phyloP scores from a whole-genome alignment of 2,329 filamentous ascomycete species.

The Fusarium sp. region DNA sequence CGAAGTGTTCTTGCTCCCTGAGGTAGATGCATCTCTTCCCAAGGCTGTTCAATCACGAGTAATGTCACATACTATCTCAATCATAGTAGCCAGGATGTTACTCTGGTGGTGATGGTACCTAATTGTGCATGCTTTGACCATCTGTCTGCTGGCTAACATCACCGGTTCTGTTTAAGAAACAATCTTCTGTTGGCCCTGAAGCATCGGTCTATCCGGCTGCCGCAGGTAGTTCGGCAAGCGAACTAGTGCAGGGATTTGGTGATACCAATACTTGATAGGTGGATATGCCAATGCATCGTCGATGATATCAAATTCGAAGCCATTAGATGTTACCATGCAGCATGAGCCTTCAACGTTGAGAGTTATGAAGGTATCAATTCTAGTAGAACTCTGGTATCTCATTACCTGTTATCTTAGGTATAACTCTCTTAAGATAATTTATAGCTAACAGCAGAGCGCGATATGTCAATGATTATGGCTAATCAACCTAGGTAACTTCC shows the following conservation, averaged over 20 bases:
- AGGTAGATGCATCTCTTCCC: not conserved
- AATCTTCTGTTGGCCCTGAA: conserved; percentile 1
- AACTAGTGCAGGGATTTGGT: not conserved
- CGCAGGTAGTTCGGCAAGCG: conserved; percentile 11
- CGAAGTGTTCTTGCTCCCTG: not conserved
- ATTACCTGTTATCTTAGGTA: not conserved
- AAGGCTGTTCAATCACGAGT: not conserved
- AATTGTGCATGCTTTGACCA: not conserved
- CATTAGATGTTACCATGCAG: not conserved
- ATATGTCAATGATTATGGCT: not conserved
- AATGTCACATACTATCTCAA: not conserved
- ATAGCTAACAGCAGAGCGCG: not conserved
- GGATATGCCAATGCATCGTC: not conserved
- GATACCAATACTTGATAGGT: not conserved
- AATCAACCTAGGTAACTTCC: not conserved
- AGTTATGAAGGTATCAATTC: not conserved
- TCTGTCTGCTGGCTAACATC: not conserved
- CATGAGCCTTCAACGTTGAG: not conserved
- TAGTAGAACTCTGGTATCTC: not conserved
- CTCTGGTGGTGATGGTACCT: not conserved
- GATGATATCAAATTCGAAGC: not conserved
- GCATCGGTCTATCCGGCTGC: not conserved
- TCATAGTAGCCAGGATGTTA: not conserved
- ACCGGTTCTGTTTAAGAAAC: not conserved
- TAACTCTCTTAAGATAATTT: not conserved